Base-by-base conservation (phyloP, 2,329 filamentous ascomycete genomes). In the Exophiala sp. region DNA sequence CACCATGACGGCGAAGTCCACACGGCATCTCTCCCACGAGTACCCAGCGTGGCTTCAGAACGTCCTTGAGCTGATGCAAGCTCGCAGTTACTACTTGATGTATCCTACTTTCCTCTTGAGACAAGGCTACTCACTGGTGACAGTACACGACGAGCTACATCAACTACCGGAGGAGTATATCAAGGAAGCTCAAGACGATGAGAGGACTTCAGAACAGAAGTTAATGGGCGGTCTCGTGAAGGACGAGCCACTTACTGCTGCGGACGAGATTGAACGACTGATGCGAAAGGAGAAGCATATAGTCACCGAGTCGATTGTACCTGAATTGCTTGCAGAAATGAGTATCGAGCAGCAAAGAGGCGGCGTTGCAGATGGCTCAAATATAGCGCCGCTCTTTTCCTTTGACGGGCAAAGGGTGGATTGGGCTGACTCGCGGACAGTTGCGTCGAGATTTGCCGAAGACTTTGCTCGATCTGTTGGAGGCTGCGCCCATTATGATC, bases 11-110 rank as follows among this genome's bases (percentile, higher is more conserved):
- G 44, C 48, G 19, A 39, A 43, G 1, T 41, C 52, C 18, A 48
- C 43, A 11, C 50, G 46, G 6, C 42, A 42, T 19, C 88, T 89
- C n/a, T 81, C 81, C 42, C 82, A 81, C 56, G 78, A 73, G 9
- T 80, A 83, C 44, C 87, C 88, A 0, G 76, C 85, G 0, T 93
- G 88, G 83, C 74, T 88, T 48, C 86, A 94, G 66, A 83, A 88
- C 58, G 73, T 86, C 49, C 73, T 93, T 30, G 83, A 88, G 62
- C 76, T 96, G 13, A 85, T 86, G 56, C 80, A 85, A 10, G 79
- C 82, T 2, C 79, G 86, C 22, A 87, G 86, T 10, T 95, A 94
- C 68, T 81, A 79, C 59, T 81, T 87, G 46, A 68, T 95, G 1
- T 95, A 95, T 62, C 91, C 91, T 0, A 79, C 81, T 30, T 73